Conservation (phyloP, 2,329 filamentous ascomycete species). For the Lasiodiplodia gonubiensis region DNA sequence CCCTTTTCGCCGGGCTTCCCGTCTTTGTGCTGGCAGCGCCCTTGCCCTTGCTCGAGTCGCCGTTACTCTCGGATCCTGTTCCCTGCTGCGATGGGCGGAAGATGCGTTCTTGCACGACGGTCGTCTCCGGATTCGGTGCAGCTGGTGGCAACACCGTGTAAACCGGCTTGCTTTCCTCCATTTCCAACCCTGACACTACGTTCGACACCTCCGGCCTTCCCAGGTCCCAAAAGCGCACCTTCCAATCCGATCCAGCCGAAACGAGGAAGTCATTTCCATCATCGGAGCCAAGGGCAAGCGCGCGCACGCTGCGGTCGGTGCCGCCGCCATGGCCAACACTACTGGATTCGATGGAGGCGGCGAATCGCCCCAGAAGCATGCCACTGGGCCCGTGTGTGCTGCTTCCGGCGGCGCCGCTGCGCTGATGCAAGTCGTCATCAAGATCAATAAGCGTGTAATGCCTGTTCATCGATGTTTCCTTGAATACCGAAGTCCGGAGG, state of each 20-base stretch:
- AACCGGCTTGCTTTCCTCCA: constrained; percentile 32
- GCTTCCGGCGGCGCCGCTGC: constrained; percentile 35
- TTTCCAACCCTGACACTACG: constrained; percentile 77
- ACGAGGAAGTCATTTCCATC: constrained; percentile 80
- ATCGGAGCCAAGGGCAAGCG: constrained; percentile 75
- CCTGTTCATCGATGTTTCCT: constrained; percentile 49
- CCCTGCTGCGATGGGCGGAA: constrained; percentile 15
- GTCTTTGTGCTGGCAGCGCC: constrained; percentile 2
- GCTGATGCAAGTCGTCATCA: constrained; percentile 66
- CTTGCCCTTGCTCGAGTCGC: constrained; percentile 8
- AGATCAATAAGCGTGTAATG: constrained; percentile 75
- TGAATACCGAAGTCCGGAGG: constrained; percentile 65
- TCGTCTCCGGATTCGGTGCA: constrained; percentile 27
- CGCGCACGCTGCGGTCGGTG: constrained; percentile 72
- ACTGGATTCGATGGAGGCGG: constrained; percentile 63
- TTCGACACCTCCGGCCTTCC: constrained; percentile 76
- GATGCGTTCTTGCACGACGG: constrained; percentile 23
- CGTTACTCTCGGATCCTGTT: not conserved
- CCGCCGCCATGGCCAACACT: constrained; percentile 35
- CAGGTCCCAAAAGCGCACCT: constrained; percentile 93
- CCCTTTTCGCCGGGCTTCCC: constrained; percentile 8
- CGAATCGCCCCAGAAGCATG: constrained; percentile 72
- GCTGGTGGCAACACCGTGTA: constrained; percentile 21
- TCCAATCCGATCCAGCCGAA: constrained; percentile 87
- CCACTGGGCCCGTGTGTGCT: constrained; percentile 64